Base-by-base conservation (phyloP, 495 filamentous ascomycete species). In the Chaetomidium leptoderma region DNA sequence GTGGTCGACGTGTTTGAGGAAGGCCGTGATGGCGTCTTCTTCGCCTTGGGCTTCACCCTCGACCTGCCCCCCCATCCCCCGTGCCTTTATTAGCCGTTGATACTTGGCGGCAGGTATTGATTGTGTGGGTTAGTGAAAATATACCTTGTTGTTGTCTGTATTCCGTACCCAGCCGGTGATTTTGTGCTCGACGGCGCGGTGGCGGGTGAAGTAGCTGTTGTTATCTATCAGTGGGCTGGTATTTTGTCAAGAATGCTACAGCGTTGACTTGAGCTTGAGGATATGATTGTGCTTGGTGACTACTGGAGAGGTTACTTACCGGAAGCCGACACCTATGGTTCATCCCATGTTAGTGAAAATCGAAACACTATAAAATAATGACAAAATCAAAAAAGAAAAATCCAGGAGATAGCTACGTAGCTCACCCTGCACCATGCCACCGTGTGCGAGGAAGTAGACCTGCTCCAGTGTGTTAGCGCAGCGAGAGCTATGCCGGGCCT, bases 21-120 rank as follows among this genome's bases (percentile, higher is more conserved):
- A 86, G 24, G 82, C 78, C 51, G 86, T 72, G 40, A 97, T 64
- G 5, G 76, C 69, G 11, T 82, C 76, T 10, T 83, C 77, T 14
- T 79, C 71, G 32, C 92, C 92, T 65, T 97, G 92, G 2, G 86
- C 90, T 73, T 97, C 92, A 39, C 92, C 92, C 68, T 87, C 84
- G n/a, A 97, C 91, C 87, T 93, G 59, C 29, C 2, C 16, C 14
- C 14, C 6, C 4, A 44, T 44, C 21, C n/a, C n/a, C n/a, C n/a
- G n/a, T n/a, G n/a, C n/a, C n/a, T n/a, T n/a, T n/a, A n/a, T n/a
- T n/a, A n/a, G n/a, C n/a, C n/a, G n/a, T n/a, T n/a, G n/a, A n/a
- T n/a, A n/a, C n/a, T n/a, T n/a, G n/a, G n/a, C n/a, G n/a, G n/a
- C n/a, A n/a, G n/a, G n/a, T n/a, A n/a, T n/a, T n/a, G n/a, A n/a